Base-by-base conservation (phyloP, 306 rosid species). In the Quercus agrifolia region DNA sequence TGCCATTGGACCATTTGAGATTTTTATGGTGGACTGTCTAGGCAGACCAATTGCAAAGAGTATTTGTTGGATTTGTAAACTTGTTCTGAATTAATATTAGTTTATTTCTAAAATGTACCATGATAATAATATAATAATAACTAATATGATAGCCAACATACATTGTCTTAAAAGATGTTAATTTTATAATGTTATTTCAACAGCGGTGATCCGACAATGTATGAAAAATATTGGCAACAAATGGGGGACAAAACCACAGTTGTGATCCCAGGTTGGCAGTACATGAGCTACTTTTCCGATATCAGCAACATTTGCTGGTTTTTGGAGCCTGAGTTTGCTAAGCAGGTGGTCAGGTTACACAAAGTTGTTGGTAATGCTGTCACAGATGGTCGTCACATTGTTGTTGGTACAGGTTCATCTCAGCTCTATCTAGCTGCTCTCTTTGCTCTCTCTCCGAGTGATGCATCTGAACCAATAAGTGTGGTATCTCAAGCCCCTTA, bases 331-430 rank as follows among this genome's bases (percentile, higher is more conserved):
- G 97, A 88, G 77, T 80, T 94, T 33, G 87, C 83, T 0, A 84
- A 71, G 56, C 91, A 94, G 81, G 85, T 94, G 18, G 83, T 87
- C 64, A 82, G 98, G 73, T 70, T 94, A 71, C 98, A 94, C 78
- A 82, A 64, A 3, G 91, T 87, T 44, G 97, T 91, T 1, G 98
- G 94, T 0, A 95, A 95, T 74, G 99, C 99, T 0, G 86, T 80
- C 5, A 92, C 97, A 2, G 86, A 91, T 38, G 93, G 88, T 10
- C 91, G 90, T 6, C 87, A 91, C 52, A 59, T 93, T 75, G 94
- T 95, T 27, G 97, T 95, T 18, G 99, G 99, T 18, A 95, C 98
- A 2, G 99, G 99, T 69, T 95, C 99, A 15, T 93, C 98, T 25
- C 99, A 95, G 88, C 92, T 95, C 23, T 79, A 76, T 71, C 83